Evolutionary conservation across 345 rosid genomes (phyloP), one percentile per base, ranked within the genome.

Genomic region (Eutrema yunnanense): DNA sequence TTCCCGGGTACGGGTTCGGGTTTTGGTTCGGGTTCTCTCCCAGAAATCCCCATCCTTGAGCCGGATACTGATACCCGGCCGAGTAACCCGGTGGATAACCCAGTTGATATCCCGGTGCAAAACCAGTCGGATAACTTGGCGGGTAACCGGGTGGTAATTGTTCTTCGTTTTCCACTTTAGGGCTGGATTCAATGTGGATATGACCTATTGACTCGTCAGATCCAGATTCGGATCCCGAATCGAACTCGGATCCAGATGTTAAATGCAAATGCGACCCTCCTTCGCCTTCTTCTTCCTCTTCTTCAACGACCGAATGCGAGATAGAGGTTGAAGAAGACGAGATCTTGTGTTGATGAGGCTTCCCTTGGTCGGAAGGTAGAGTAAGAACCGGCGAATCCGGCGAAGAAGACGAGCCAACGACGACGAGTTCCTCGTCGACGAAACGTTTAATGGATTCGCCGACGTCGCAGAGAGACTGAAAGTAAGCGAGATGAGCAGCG

Each of bases 401-500:
- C 8, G 62, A 59, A 11, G 55, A 44, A 37, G 82, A 75, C 19
- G 87, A 67, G 6, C 85, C 68, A 26, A 79, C 90, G 13, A 83
- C 55, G 26, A 89, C 87, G 30, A 94, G 80, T 75, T 86, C 97
- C 59, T 90, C 97, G 60, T 90, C 97, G 36, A 89, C 96, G 54
- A 94, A 93, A 43, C 80, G 84, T 12, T 83, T 84, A 34, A 94
- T 82, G 2, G 96, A 92, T 26, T 89, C 90, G 4, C 98, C 97
- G n/a, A 94, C 89, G 52, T 82, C 84, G 12, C 73, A 69, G 41
- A 94, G 84, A 1, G 98, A 86, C 4, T 84, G 84, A 60, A 94
- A 89, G 78, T 90, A 94, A 30, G 82, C 54, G 38, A 86, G 85
- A 46, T 94, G 98, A n/a, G 98, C 87, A 9, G 92, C 95, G 38